A percentile compares a stretch with the other conserved stretches of the same genome.
Conservation (phyloP, 2,329 filamentous ascomycete genomes). For the Domatiomyces catenatus region DNA sequence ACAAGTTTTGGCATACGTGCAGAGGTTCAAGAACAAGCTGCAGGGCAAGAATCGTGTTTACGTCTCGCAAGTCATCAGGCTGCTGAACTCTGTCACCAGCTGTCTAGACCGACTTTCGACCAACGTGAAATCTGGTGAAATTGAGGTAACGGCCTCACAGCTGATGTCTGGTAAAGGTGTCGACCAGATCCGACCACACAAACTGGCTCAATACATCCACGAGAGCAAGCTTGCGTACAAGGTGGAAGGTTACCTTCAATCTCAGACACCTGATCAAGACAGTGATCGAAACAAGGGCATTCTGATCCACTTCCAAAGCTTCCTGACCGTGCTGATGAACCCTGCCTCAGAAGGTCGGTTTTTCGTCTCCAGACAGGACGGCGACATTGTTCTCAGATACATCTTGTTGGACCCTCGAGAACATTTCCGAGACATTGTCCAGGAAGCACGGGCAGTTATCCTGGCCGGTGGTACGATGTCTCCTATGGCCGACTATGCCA, state of each 20-base stretch:
- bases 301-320: conserved; percentile 48
- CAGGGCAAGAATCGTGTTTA: conserved; percentile 87
- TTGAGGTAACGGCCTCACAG: conserved; percentile 52
- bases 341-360: conserved; percentile 53
- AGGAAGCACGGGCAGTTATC: conserved; percentile 71
- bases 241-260: conserved; percentile 66
- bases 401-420: conserved; percentile 80
- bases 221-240: conserved; percentile 89
- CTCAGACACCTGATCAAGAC: conserved; percentile 21
- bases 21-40: conserved; percentile 72
- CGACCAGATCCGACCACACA: conserved; percentile 89
- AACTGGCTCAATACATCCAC: conserved; percentile 72
- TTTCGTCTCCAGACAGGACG: conserved; percentile 37
- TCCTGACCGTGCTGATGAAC: conserved; percentile 74
- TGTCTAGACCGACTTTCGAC: conserved; percentile 45
- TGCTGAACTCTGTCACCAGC: conserved; percentile 61
- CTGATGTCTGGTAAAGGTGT: conserved; percentile 72
- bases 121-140: conserved; percentile 38
- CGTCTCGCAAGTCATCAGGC: conserved; percentile 68
- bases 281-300: conserved; percentile 28
- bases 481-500: conserved; percentile 78
- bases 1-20: conserved; percentile 69
- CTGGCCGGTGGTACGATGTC: conserved; percentile 96
- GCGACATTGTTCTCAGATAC: conserved; percentile 54
- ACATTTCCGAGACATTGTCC: conserved; percentile 76